Evolutionary conservation across 306 rosid species (phyloP), one percentile per base, ranked within the genome.

Genomic region (Boehmeria nivea): DNA sequence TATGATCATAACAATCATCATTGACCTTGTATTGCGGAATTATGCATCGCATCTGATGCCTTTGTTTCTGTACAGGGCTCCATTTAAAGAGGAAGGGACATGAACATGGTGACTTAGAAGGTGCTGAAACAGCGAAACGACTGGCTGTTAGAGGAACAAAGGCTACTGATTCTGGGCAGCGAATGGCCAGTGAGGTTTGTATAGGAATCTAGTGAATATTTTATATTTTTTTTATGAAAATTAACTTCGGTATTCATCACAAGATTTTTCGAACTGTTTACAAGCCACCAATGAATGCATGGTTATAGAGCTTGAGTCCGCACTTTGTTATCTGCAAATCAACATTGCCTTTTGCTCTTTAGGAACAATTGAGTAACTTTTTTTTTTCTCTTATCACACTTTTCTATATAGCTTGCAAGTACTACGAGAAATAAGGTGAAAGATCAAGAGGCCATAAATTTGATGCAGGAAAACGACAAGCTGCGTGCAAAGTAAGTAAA

Each of bases 401-500:
- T 43, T 46, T 48, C 24, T 68, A 36, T 72, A 72, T 70, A 80
- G 91, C 33, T 25, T 36, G 22, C 22, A 11, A 39, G 49, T 56
- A 60, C 65, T 62, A 28, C 40, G 33, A 63, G 57, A 18, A 72
- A 57, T 36, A 72, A 50, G 59, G 69, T 13, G 63, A 42, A 64
- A 25, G 74, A 78, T 61, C 80, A 58, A 49, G 86, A 79, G 75
- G 55, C 70, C 36, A 20, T 48, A 53, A 59, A 17, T 50, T 72
- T 91, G 79, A 53, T 77, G 73, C 75, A 75, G 47, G 74, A 75
- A 73, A 81, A 87, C 61, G 62, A 69, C 69, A 81, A 67, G 75
- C 84, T 91, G 23, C 78, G 6, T 14, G 72, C 67, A 14, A 70
- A 71, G 99, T 91, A 65, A 84, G 99, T 82, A 24, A 39, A 13